These are phyloP conservation scores for Bruguiera sexangula DNA, from an alignment of 345 rosid species.

Conservation along the genomic window DNA sequence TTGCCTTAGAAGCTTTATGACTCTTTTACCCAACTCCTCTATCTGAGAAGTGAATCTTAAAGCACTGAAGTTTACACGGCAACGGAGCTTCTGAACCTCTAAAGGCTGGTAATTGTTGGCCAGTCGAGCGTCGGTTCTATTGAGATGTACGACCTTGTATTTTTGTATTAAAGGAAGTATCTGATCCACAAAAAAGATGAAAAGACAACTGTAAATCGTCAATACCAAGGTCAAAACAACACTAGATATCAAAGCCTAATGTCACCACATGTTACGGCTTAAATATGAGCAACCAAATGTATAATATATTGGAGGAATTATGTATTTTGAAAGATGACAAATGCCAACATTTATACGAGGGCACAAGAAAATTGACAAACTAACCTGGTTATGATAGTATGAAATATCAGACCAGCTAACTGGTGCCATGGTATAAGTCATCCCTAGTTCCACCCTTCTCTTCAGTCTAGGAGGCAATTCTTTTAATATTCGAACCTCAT, in stretches of 20 bases:
- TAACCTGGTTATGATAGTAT: constrained; percentile 65
- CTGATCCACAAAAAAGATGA: constrained; percentile 32
- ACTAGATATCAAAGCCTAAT: background rate
- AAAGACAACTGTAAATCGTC: background rate
- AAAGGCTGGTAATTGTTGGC: constrained; percentile 72
- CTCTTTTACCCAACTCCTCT: constrained; percentile 84
- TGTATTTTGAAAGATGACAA: background rate
- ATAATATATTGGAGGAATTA: background rate
- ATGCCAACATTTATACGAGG: background rate
- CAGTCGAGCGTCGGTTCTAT: constrained; percentile 89
- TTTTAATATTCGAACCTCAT: constrained; percentile 79
- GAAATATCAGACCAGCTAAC: constrained; percentile 88
- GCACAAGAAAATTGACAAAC: background rate
- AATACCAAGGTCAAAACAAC: background rate
- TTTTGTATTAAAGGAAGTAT: constrained; percentile 84
- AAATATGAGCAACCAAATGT: background rate
- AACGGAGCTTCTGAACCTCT: constrained; percentile 87
- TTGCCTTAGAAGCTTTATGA: constrained; percentile 67
- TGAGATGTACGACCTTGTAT: constrained; percentile 80
- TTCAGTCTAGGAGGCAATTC: constrained; percentile 79
- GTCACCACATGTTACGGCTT: background rate
- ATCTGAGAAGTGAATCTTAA: constrained; percentile 87
- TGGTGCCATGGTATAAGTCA: constrained; percentile 69
- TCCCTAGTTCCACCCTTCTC: constrained; percentile 54
- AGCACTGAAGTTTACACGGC: constrained; percentile 85